Evolutionary conservation across 2,329 filamentous ascomycete genomes (phyloP).

Genomic region (Fusarium falciforme): DNA sequence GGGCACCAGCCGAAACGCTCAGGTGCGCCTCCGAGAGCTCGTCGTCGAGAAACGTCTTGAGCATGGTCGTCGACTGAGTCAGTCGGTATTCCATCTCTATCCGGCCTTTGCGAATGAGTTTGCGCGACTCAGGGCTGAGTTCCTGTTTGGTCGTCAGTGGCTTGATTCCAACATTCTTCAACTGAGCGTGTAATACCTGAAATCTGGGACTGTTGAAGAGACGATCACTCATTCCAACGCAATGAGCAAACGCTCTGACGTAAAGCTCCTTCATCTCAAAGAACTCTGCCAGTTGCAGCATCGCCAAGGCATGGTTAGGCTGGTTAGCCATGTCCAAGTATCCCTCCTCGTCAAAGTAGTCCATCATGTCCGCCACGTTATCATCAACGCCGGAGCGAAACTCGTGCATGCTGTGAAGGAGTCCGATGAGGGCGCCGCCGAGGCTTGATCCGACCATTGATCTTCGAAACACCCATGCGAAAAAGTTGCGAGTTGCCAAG

Average conservation of each 20-base stretch:
- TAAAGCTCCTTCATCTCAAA: constrained; percentile 74
- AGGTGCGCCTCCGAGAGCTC: constrained; percentile 75
- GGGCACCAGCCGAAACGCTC: constrained; percentile 70
- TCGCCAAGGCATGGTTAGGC: constrained; percentile 75
- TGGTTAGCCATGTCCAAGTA: constrained; percentile 75
- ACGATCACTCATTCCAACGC: constrained; percentile 78
- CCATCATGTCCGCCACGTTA: constrained; percentile 70
- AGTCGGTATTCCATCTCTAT: constrained; percentile 75
- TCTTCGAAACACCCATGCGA: constrained; percentile 75
- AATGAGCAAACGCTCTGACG: constrained; percentile 80
- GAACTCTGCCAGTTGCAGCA: constrained; percentile 75
- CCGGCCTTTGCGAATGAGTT: constrained; percentile 72
- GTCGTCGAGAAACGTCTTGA: constrained; percentile 76
- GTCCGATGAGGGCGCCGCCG: constrained; percentile 70
- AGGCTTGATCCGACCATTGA: constrained; percentile 76
- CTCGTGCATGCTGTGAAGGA: constrained; percentile 74
- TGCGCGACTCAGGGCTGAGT: constrained; percentile 66
- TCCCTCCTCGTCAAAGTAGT: constrained; percentile 75
- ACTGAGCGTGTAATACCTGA: constrained; percentile 58
- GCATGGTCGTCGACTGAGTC: constrained; percentile 64
- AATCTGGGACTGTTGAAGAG: constrained; percentile 70
- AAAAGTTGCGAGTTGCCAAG: constrained; percentile 78
- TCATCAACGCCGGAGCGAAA: constrained; percentile 66
- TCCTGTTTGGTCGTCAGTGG: constrained; percentile 52
- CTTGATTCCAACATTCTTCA: constrained; percentile 3